Conservation (phyloP, 495 filamentous ascomycete species). For the Cenococcum geophilum region DNA sequence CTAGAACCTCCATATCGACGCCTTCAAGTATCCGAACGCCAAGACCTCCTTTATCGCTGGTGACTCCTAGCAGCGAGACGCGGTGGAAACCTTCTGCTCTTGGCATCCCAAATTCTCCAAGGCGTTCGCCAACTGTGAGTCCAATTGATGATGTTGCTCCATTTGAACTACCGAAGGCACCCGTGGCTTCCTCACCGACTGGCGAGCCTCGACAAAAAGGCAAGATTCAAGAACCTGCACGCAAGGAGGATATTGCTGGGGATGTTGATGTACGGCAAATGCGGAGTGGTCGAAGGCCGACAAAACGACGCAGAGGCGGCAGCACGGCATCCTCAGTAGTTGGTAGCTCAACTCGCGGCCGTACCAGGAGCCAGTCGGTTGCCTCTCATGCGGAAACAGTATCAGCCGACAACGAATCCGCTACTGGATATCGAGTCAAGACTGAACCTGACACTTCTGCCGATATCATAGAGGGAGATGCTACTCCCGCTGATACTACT, state of each 20-base stretch:
- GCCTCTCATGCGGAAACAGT: slow-evolving; percentile 52
- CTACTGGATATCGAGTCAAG: slow-evolving; percentile 52
- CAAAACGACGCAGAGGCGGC: slow-evolving; percentile 39
- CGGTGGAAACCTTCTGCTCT: slow-evolving; percentile 17
- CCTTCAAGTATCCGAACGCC: slow-evolving; percentile 18
- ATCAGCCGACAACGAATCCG: slow-evolving; percentile 44
- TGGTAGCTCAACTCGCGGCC: slow-evolving; percentile 31
- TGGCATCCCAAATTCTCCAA: background rate
- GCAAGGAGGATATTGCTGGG: slow-evolving; percentile 11
- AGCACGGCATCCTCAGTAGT: slow-evolving; percentile 50
- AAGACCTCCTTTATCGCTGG: background rate
- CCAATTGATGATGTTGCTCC: slow-evolving; percentile 16
- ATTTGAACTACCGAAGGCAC: slow-evolving; percentile 1
- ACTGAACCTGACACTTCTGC: slow-evolving; percentile 59
- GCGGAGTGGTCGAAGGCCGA: slow-evolving; percentile 10
- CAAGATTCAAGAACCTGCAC: slow-evolving; percentile 11
- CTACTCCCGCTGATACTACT: slow-evolving; percentile 15
- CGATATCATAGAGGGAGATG: slow-evolving; percentile 35
- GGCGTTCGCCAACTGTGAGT: slow-evolving; percentile 1
- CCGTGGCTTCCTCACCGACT: slow-evolving; percentile 8
- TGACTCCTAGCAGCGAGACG: slow-evolving; percentile 8
- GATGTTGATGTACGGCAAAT: slow-evolving; percentile 20
- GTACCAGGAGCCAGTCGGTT: slow-evolving; percentile 55
- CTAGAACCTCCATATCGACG: slow-evolving; percentile 11
- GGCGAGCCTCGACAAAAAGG: slow-evolving; percentile 10